These are phyloP conservation scores for Groenewaldozyma tartarivorans DNA, from an alignment of 805 yeast species.

Conservation along the genomic window DNA sequence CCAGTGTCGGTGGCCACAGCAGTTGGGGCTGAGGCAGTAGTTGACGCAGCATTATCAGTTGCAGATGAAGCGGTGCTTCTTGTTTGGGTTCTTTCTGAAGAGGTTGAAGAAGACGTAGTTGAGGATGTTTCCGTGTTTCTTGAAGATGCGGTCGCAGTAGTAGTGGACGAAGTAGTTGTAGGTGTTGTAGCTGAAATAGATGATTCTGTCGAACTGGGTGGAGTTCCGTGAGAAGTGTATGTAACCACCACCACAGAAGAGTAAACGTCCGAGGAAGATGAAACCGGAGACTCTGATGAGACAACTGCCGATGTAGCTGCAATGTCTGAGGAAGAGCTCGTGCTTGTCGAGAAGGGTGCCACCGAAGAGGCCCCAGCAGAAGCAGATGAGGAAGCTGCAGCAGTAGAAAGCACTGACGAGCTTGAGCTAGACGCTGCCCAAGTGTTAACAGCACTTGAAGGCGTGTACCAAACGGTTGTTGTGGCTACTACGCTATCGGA, in stretches of 20 bases:
- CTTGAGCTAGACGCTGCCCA: neutral
- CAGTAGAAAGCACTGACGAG: neutral
- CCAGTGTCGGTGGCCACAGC: slow-evolving; percentile 13
- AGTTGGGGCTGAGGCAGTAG: slow-evolving; percentile 17
- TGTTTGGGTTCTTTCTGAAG: slow-evolving; percentile 18
- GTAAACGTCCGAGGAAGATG: neutral
- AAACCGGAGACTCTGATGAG: too few relatives aligned
- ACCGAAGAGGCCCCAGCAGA: too few relatives aligned
- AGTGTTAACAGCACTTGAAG: neutral
- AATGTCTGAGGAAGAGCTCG: too few relatives aligned
- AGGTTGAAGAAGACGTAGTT: slow-evolving; percentile 9
- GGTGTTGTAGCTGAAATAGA: slow-evolving; percentile 5
- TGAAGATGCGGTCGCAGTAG: slow-evolving; percentile 4
- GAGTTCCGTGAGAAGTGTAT: neutral
- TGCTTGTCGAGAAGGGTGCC: neutral
- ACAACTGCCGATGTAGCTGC: too few relatives aligned
- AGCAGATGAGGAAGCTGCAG: neutral
- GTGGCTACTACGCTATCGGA: too few relatives aligned
- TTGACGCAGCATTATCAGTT: slow-evolving; percentile 8
- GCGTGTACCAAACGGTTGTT: neutral
- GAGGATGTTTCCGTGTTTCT: slow-evolving; percentile 4
- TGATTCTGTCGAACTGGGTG: slow-evolving; percentile 1
- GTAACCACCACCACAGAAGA: neutral
- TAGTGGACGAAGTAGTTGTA: slow-evolving; percentile 3
- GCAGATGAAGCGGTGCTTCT: slow-evolving; percentile 6